These are phyloP conservation scores for Helotiales sp. DNA, from an alignment of 2,329 filamentous ascomycete species.

Conservation along the genomic window DNA sequence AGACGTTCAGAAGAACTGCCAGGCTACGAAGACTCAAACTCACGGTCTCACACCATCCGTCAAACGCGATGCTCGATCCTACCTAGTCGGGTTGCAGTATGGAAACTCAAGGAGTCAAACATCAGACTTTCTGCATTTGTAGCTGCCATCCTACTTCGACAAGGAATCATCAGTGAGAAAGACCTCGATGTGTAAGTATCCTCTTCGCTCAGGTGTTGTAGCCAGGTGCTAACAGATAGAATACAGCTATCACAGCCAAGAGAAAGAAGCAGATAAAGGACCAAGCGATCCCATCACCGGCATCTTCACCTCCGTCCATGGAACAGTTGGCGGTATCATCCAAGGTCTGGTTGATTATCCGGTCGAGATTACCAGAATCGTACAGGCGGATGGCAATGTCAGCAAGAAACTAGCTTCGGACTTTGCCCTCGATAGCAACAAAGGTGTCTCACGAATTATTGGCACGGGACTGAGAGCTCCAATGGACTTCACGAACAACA, in stretches of 20 bases:
- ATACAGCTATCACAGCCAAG: slow-evolving; percentile 2
- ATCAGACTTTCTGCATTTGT: slow-evolving; percentile 16
- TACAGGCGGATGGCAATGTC: slow-evolving; percentile 13
- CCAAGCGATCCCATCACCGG: slow-evolving; percentile 11
- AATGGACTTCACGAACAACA: slow-evolving; percentile 52
- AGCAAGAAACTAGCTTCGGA: slow-evolving; percentile 9
- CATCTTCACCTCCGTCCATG: slow-evolving; percentile 13
- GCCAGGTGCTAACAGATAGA: background rate
- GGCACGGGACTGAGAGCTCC: slow-evolving; percentile 26
- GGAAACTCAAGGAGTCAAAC: background rate
- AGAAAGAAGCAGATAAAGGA: background rate
- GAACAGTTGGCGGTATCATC: slow-evolving; percentile 17
- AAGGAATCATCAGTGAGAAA: background rate
- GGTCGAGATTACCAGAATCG: slow-evolving; percentile 16
- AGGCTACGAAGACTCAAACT: background rate
- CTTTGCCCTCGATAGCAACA: slow-evolving; percentile 18
- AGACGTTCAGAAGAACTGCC: background rate
- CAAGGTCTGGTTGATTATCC: slow-evolving; percentile 23
- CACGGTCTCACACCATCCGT: background rate
- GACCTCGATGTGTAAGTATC: slow-evolving; percentile 14
- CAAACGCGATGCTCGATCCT: background rate
- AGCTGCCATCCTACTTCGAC: slow-evolving; percentile 13
- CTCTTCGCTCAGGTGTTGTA: background rate
- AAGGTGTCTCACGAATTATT: slow-evolving; percentile 26
- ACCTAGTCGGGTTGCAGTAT: background rate